Evolutionary conservation across 1,139 yeast genomes (phyloP), one percentile per base, ranked within the genome.

Genomic region (Arxiozyma slooffiae): DNA sequence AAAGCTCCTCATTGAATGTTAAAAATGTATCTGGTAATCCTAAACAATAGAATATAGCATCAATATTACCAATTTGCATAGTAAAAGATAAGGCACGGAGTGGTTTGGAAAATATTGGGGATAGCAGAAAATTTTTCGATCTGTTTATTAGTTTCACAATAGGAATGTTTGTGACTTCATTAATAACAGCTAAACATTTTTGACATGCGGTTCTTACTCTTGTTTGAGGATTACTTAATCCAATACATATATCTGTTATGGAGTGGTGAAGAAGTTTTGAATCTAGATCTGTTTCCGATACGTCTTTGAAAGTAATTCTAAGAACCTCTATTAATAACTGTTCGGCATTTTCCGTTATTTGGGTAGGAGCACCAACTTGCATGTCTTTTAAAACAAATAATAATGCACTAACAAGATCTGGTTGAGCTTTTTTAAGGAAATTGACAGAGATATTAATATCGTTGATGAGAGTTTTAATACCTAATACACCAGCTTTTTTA

Each of bases 31-130:
- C 80, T 8, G 87, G 92, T 47, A 92, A 74, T 1, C 84, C 81
- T 54, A 94, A 72, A 62, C 97, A 92, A 66, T 83, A 94, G 0
- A 95, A 82, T 16, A 94, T 87, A 1, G 97, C 98, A 69, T 92
- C 98, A 54, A 94, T 89, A 66, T 92, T 90, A 37, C 98, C 98
- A 52, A 94, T 92, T 70, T 94, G 98, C 96, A 90, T 92, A 3
- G 97, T 95, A 71, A 94, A 92, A 0, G 99, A 98, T 55, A 94
- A 74, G 0, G 98, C 98, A 55, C 99, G 76, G 53, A 94, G 71
- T 1, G 99, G 99, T 63, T 94, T 94, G 7, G 96, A 96, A 71
- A 92, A 94, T 42, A 94, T 92, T 8, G 98, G 98, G 1, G 95
- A 87, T 47, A 94, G 71, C 44, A 94, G 72, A 45, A 90, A 79